Conservation (phyloP, 1,284 basidiomycete genomes). For the Albatrellus sp. region DNA sequence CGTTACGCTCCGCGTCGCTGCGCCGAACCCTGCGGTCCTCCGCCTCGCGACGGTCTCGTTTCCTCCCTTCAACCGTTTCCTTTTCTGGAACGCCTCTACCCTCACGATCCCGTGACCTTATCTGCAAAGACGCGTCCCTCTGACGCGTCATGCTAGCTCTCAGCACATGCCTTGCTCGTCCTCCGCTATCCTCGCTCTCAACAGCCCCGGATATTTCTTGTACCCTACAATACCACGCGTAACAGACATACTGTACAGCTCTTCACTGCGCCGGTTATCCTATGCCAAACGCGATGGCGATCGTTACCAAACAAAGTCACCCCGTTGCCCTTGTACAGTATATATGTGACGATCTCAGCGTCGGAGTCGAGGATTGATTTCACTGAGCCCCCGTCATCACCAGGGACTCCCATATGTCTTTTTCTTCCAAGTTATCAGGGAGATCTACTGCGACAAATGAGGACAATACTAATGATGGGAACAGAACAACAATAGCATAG, state of each 20-base stretch:
- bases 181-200: background rate
- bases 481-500: background rate
- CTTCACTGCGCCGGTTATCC: background rate
- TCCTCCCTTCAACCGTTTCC: background rate
- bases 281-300: background rate
- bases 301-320: background rate
- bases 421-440: too few species aligned
- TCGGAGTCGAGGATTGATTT: background rate
- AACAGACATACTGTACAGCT: background rate
- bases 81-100: background rate
- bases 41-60: constrained; percentile 9
- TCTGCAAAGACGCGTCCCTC: background rate
- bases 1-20: background rate
- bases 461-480: background rate
- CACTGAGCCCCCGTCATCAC: background rate
- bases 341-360: constrained; percentile 1
- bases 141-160: background rate
- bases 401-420: background rate
- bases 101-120: background rate
- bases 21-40: too few species aligned
- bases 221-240: too few species aligned
- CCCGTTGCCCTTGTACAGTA: constrained; percentile 2
- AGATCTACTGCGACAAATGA: too few species aligned
- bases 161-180: background rate
- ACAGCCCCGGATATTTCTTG: background rate